Evolutionary conservation across 768 basidiomycete species (phyloP), one percentile per base, ranked within the genome.

Genomic region (Rhodotorula diobovata): DNA sequence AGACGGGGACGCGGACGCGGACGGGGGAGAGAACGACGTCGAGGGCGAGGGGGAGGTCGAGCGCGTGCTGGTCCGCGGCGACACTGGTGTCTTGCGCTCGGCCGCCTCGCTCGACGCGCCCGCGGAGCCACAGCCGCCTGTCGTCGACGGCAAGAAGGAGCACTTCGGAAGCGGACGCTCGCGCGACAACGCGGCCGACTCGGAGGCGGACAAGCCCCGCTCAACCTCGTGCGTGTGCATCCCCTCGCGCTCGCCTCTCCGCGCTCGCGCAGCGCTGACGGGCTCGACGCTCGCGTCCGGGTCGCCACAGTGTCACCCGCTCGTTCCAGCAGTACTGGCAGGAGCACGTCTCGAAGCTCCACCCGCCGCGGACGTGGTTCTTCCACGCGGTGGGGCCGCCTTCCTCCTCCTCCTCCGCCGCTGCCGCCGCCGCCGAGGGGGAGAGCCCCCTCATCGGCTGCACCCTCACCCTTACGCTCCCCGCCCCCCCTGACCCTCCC

Each of bases 381-480:
- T 34, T 18, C 41, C 32, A 39, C 2, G 30, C 64, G 11, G 15
- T 25, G 16, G 21, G 46, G 28, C 15, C 35, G 35, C 4, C n/a
- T 15, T 48, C 59, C 43, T 21, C 28, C 4, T 18, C 50, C 21
- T 43, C 58, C 45, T 30, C 60, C 4, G 11, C 21, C 32, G 6
- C 14, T 4, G 6, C 45, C 45, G 25, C 16, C 59, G 1, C 45
- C 8, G n/a, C n/a, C n/a, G n/a, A n/a, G n/a, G n/a, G n/a, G n/a
- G n/a, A n/a, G n/a, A 2, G 15, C 37, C 25, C 6, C 11, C 58
- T n/a, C 34, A 50, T 54, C 63, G 57, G 51, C 59, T 66, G 69
- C 60, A 61, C 58, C 25, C 54, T 70, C 23, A 65, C 65, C 25
- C 69, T 70, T 41, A 30, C 23, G 28, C 34, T 70, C 37, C 69